Evolutionary conservation across 176 grass and related monocot genomes (phyloP).

Genomic region (Metroxylon sagu): DNA sequence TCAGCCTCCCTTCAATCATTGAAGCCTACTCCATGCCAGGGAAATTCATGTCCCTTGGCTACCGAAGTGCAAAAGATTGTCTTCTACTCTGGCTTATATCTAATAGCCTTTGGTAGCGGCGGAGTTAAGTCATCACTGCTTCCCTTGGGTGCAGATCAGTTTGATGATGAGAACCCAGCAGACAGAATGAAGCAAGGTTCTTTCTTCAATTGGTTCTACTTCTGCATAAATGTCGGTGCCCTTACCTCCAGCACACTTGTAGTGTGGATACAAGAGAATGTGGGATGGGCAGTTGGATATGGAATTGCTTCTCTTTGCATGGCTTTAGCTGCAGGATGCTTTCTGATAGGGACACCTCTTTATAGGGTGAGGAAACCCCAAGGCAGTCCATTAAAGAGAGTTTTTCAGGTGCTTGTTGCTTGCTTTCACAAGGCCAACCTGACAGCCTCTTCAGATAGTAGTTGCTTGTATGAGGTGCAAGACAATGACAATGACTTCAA

Average conservation of each 20-base stretch:
- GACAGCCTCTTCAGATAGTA: slow-evolving; percentile 13
- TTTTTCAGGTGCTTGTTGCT: slow-evolving; percentile 47
- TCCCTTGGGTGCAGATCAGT: slow-evolving; percentile 69
- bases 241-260: slow-evolving; percentile 48
- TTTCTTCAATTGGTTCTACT: slow-evolving; percentile 81
- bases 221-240: slow-evolving; percentile 49
- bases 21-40: slow-evolving; percentile 12
- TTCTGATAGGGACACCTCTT: slow-evolving; percentile 45
- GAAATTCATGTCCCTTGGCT: slow-evolving; percentile 11
- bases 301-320: slow-evolving; percentile 50
- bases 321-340: slow-evolving; percentile 40
- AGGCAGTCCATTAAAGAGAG: slow-evolving; percentile 50
- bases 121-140: slow-evolving; percentile 54
- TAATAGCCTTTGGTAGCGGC: slow-evolving; percentile 57
- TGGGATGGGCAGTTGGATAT: slow-evolving; percentile 63
- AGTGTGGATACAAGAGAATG: slow-evolving; percentile 61
- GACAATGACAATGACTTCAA: slow-evolving; percentile 33
- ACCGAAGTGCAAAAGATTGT: slow-evolving; percentile 6
- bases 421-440: slow-evolving; percentile 30
- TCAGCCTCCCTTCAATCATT: slow-evolving; percentile 37
- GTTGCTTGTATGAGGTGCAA: slow-evolving; percentile 38
- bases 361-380: slow-evolving; percentile 42
- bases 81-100: slow-evolving; percentile 53
- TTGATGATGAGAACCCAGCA: slow-evolving; percentile 34
- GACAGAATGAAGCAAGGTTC: slow-evolving; percentile 38